Evolutionary conservation across 176 grass and related monocot genomes (phyloP), one percentile per base, ranked within the genome.

Genomic region (Leersia perrieri): DNA sequence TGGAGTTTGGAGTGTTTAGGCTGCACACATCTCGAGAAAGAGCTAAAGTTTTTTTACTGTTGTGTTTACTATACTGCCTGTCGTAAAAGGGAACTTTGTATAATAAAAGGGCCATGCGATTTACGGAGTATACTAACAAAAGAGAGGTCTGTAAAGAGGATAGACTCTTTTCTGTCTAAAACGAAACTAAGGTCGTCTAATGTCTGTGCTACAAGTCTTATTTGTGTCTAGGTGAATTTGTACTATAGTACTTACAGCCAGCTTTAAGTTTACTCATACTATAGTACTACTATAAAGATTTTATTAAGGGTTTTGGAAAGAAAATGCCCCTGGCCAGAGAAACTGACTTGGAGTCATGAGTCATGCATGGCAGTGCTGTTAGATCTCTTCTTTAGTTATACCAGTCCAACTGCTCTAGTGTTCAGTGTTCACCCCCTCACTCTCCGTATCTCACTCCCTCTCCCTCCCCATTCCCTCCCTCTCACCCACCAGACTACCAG

Each of bases 371-470:
- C 83, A 63, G 45, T 27, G 41, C 23, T 68, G 25, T 71, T 66
- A 86, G 76, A 89, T 92, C 80, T 89, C 80, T 62, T 30, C 26
- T 74, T 80, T 86, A 63, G 44, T 36, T 61, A 67, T 33, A 25
- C 60, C 81, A 36, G 12, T 80, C 72, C 41, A 26, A 55, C 58
- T 30, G 42, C 27, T 68, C 35, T 70, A 58, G 63, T 4, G n/a
- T 75, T 11, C 47, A 51, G 25, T 51, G 33, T 15, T 62, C 22
- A 27, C 11, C 23, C 66, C 33, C 10, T 70, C 9, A 25, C 12
- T 33, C 68, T 16, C 44, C 38, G 13, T 20, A 7, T 9, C 20
- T 53, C 49, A n/a, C 49, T 53, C 51, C 55, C 69, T 42, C 67
- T 25, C 41, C 13, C 66, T 34, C 29, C n/a, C 58, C 64, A 35